Evolutionary conservation across 2,329 filamentous ascomycete species (phyloP), one percentile per base, ranked within the genome.

Genomic region (Aspergillus sclerotialis): DNA sequence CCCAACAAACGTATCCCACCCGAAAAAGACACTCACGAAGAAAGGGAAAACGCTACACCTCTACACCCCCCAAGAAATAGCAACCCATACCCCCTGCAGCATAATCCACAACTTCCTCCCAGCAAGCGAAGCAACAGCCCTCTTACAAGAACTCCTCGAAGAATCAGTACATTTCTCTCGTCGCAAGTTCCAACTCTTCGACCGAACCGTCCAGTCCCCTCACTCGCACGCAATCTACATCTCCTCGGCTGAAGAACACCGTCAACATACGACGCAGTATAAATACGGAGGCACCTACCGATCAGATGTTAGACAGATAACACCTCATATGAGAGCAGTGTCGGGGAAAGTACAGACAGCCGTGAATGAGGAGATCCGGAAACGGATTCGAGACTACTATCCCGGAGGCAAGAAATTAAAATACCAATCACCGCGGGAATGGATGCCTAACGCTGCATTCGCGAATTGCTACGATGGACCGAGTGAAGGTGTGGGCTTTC

Each of bases 381-480:
- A 71, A 5, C 79, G 88, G 6, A 92, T 90, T 40, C 65, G 65
- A 30, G 70, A 75, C 3, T 72, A 73, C 35, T 86, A 92, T 40
- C 81, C 83, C 0, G 67, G 65, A 12, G 78, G 80, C 9, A 70
- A 76, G 56, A 94, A 90, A 57, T 73, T 95, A 17, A 80, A 73
- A 46, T 80, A 84, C 47, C 89, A 95, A 52, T 83, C 81, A 0
- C 74, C 85, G 0, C 60, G 73, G 0, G 63, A 72, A 1, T 96
- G 90, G 89, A 67, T 68, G 7, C 85, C 90, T 7, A 96, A 96
- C 53, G 86, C 87, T 0, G 87, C 89, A 0, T 90, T 95, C 52
- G 89, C 94, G 11, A 98, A 98, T 58, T 94, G 87, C 65, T 98
- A 98, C 58, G 70, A 81, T 48, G 89, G 89, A 0, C 81, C 78